A percentile compares a stretch with the other conserved stretches of the same genome.
Conservation (phyloP, 2,329 filamentous ascomycete genomes). For the Cadophora sp. region DNA sequence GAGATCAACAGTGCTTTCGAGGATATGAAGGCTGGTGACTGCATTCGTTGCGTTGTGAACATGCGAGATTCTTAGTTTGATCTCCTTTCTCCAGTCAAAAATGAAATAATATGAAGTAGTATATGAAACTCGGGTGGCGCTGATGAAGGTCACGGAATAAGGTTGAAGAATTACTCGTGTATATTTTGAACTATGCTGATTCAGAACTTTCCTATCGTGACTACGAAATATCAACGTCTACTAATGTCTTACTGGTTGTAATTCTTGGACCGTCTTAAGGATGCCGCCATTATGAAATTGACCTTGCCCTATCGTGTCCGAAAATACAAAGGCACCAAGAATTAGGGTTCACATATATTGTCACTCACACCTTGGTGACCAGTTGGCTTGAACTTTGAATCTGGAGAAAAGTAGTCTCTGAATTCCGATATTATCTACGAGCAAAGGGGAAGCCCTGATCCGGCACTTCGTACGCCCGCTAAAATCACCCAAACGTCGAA, state of each 20-base stretch:
- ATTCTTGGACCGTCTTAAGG: too few relatives aligned
- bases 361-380: too few relatives aligned
- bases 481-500: conserved; percentile 23
- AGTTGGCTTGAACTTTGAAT: not conserved
- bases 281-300: too few relatives aligned
- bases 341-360: too few relatives aligned
- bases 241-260: too few relatives aligned
- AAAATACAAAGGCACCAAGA: too few relatives aligned
- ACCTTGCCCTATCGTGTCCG: too few relatives aligned
- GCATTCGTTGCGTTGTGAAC: conserved; percentile 91
- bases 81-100: not conserved
- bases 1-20: conserved; percentile 92
- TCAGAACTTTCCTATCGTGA: too few relatives aligned
- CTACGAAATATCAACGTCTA: too few relatives aligned
- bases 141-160: too few relatives aligned
- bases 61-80: conserved; percentile 49
- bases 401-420: not conserved
- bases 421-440: conserved; percentile 13
- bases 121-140: not conserved
- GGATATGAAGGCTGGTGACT: conserved; percentile 95
- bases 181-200: too few relatives aligned
- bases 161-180: too few relatives aligned
- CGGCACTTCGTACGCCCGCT: conserved; percentile 28
- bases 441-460: conserved; percentile 7
- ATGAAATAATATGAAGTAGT: not conserved